Conservation (phyloP, 768 basidiomycete genomes). For the Grammothele lineata region DNA sequence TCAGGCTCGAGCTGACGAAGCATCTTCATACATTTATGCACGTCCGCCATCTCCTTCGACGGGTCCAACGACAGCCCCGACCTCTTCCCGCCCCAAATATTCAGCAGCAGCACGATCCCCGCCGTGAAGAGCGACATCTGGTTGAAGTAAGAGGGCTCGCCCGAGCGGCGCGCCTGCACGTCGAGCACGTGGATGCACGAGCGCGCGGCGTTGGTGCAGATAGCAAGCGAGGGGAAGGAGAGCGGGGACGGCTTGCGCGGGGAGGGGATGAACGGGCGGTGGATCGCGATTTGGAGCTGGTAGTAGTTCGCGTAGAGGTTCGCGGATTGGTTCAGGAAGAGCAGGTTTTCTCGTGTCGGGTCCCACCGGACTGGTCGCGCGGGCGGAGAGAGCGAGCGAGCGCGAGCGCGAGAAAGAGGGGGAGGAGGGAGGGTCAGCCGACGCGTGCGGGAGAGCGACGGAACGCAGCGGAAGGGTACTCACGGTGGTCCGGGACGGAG, state of each 20-base stretch:
- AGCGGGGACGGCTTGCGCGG: conserved; percentile 34
- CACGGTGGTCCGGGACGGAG: conserved; percentile 63
- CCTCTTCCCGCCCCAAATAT: conserved; percentile 43
- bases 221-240: conserved; percentile 48
- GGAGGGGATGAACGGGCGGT: conserved; percentile 49
- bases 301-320: conserved; percentile 53
- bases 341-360: conserved; percentile 34
- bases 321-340: conserved; percentile 56
- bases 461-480: conserved; percentile 21
- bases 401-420: too few relatives aligned
- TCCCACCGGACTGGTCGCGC: conserved; percentile 45
- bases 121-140: conserved; percentile 40
- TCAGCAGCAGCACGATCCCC: conserved; percentile 44
- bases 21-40: conserved; percentile 43
- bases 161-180: conserved; percentile 28
- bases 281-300: conserved; percentile 50
- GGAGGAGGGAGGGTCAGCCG: not conserved
- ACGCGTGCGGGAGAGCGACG: not conserved
- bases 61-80: conserved; percentile 32
- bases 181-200: conserved; percentile 47
- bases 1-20: conserved; percentile 32
- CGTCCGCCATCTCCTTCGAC: conserved; percentile 39
- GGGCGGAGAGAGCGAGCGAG: too few relatives aligned
- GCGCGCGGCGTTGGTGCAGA: conserved; percentile 51
- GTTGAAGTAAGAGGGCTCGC: conserved; percentile 21